Percentiles rank a stretch among this genome's conserved stretches.
phyloP scores from a whole-genome alignment of 352 stramenopile species.

The Blastocystis sp. region DNA sequence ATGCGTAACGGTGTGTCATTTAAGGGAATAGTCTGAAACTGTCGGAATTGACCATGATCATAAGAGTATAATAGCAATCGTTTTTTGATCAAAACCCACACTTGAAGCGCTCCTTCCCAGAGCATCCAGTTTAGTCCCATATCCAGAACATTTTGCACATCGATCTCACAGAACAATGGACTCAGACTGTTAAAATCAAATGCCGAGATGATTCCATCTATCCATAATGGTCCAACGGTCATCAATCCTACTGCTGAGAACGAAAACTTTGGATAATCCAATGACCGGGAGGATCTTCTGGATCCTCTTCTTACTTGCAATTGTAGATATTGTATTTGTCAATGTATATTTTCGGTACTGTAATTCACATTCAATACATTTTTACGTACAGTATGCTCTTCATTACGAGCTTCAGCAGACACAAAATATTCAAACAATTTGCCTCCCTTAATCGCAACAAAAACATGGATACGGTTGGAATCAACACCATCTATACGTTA shows the following conservation, averaged over 20 bases:
- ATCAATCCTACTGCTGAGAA: constrained; percentile 43
- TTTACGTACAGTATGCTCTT: constrained; percentile 9
- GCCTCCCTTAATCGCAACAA: constrained; percentile 35
- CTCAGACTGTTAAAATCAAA: constrained; percentile 38
- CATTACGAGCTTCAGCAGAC: constrained; percentile 46
- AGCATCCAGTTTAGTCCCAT: constrained; percentile 1
- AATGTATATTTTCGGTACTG: constrained; percentile 30
- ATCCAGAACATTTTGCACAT: not conserved
- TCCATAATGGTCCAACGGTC: too few species aligned
- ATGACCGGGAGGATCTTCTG: constrained; percentile 21
- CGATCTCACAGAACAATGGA: constrained; percentile 39
- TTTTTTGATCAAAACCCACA: constrained; percentile 43
- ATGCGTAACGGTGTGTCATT: constrained; percentile 9
- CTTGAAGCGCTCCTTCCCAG: not conserved
- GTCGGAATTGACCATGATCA: constrained; percentile 12
- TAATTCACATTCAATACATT: not conserved
- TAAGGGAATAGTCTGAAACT: not conserved
- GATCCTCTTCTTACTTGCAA: constrained; percentile 56
- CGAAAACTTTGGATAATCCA: constrained; percentile 17
- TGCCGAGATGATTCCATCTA: constrained; percentile 45
- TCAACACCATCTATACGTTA: constrained; percentile 2
- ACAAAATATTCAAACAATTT: constrained; percentile 39
- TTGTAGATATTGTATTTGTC: constrained; percentile 43
- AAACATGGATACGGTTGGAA: not conserved
- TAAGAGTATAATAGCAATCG: not conserved